These are phyloP conservation scores for Lentinula sp. DNA, from an alignment of 768 basidiomycete genomes.

Conservation along the genomic window DNA sequence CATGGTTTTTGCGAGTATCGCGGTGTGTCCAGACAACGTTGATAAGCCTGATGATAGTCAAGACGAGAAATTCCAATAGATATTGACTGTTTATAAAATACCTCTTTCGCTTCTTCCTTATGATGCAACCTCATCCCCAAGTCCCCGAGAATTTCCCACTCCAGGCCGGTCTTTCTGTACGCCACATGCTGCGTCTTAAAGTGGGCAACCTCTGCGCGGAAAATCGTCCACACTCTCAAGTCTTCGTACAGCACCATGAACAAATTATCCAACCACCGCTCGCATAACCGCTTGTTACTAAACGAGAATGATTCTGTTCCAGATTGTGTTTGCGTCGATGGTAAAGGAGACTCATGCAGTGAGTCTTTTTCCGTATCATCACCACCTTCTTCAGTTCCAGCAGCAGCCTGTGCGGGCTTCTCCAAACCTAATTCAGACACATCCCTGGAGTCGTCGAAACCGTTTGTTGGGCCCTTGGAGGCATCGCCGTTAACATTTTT, in stretches of 20 bases:
- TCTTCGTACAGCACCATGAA: slow-evolving; percentile 99
- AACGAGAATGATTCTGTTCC: slow-evolving; percentile 76
- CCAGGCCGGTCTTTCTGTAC: slow-evolving; percentile 92
- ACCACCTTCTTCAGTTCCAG: slow-evolving; percentile 35
- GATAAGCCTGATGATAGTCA: slow-evolving; percentile 50
- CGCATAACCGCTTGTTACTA: slow-evolving; percentile 93
- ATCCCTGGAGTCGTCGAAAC: neutral
- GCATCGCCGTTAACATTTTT: slow-evolving; percentile 12
- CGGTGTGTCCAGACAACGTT: slow-evolving; percentile 83
- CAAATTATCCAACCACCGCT: slow-evolving; percentile 95
- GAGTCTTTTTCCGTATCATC: slow-evolving; percentile 21
- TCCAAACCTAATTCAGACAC: slow-evolving; percentile 20
- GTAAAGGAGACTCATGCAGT: neutral
- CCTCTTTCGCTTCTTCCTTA: slow-evolving; percentile 96
- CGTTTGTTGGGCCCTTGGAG: neutral
- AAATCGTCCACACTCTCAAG: slow-evolving; percentile 96
- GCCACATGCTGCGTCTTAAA: slow-evolving; percentile 99
- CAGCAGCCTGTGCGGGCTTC: slow-evolving; percentile 48
- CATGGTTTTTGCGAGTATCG: slow-evolving; percentile 91
- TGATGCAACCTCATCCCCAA: slow-evolving; percentile 90
- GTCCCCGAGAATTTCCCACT: slow-evolving; percentile 99
- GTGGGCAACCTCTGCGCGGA: slow-evolving; percentile 96
- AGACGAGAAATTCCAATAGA: neutral
- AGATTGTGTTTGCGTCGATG: slow-evolving; percentile 14
- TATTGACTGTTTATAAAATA: neutral